phyloP scores from a whole-genome alignment of 768 basidiomycete genomes.

The Pleurotus pulmonarius region DNA sequence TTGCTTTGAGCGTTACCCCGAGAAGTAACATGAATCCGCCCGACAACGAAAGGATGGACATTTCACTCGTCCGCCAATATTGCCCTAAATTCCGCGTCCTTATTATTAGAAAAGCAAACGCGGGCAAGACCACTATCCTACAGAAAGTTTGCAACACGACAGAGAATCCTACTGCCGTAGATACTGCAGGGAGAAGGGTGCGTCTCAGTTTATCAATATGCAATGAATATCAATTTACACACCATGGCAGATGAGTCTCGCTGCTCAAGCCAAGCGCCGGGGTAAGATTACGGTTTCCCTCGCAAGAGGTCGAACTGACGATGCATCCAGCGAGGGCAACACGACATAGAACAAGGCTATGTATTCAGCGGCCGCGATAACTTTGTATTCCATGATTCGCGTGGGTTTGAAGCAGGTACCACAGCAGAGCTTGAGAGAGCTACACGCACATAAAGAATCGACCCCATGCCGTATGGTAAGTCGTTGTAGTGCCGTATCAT shows the following conservation, averaged over 20 bases:
- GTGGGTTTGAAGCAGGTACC: slow-evolving; percentile 34
- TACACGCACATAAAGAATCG: slow-evolving; percentile 17
- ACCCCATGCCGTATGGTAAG: slow-evolving; percentile 37
- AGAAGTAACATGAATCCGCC: too few species aligned
- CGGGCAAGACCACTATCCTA: slow-evolving; percentile 38
- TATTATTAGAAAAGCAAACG: slow-evolving; percentile 34
- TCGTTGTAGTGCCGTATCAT: neutral
- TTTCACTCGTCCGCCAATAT: neutral
- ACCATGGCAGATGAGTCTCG: neutral
- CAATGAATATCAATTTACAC: neutral
- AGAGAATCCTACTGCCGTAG: slow-evolving; percentile 26
- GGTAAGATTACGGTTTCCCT: neutral
- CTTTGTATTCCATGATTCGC: slow-evolving; percentile 40
- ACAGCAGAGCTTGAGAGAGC: slow-evolving; percentile 20
- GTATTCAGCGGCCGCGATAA: slow-evolving; percentile 24
- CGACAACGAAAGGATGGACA: neutral
- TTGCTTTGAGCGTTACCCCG: too few species aligned
- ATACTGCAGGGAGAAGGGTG: slow-evolving; percentile 17
- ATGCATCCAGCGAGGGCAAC: slow-evolving; percentile 24
- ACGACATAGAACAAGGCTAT: slow-evolving; percentile 27
- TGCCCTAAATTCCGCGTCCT: slow-evolving; percentile 29
- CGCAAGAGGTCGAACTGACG: neutral
- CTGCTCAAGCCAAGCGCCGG: slow-evolving; percentile 14
- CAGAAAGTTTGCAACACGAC: slow-evolving; percentile 31
- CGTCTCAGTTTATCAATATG: slow-evolving; percentile 1